phyloP scores from a whole-genome alignment of 2,329 filamentous ascomycete species.

The Akanthomyces uredinophilus region DNA sequence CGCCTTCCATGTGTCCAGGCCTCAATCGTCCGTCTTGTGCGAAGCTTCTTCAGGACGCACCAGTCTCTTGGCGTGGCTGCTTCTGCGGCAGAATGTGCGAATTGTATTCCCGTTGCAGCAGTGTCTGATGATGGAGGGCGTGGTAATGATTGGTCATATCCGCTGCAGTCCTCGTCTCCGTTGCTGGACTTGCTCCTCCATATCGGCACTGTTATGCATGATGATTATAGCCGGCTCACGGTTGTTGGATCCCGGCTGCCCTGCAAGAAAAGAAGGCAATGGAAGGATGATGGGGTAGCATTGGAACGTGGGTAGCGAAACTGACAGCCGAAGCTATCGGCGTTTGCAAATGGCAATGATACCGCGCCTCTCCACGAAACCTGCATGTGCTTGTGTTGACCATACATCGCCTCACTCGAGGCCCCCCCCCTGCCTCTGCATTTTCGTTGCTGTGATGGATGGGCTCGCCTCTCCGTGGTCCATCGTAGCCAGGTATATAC shows the following conservation, averaged over 20 bases:
- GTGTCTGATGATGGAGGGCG: background rate
- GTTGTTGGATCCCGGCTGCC: background rate
- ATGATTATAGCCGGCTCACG: background rate
- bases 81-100: background rate
- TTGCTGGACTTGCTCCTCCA: background rate
- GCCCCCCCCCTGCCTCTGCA: background rate
- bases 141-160: background rate
- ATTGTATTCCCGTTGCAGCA: background rate
- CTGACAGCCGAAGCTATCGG: background rate
- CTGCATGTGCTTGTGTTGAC: background rate
- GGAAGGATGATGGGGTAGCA: background rate
- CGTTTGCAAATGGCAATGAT: background rate
- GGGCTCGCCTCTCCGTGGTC: background rate
- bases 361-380: background rate
- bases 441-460: background rate
- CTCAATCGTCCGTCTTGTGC: background rate
- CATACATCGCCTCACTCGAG: background rate
- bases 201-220: background rate
- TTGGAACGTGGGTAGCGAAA: background rate
- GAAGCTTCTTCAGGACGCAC: background rate
- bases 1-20: background rate
- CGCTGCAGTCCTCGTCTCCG: background rate
- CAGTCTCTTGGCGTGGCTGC: background rate
- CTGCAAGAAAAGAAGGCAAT: background rate
- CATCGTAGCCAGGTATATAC: background rate